Conservation (phyloP, 352 stramenopile genomes). For the Phytophthora vignae region DNA sequence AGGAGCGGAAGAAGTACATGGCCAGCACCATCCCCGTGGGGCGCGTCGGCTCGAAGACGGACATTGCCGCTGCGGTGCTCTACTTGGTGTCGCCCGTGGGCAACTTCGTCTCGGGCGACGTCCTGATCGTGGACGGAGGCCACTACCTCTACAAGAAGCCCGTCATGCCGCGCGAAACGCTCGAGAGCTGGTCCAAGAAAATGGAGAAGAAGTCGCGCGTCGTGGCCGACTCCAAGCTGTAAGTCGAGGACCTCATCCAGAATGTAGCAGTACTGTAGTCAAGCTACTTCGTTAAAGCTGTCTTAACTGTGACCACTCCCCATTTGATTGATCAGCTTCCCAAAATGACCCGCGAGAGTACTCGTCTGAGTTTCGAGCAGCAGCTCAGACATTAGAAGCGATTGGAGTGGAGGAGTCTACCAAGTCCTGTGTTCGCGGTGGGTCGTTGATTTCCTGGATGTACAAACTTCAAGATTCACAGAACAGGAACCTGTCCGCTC, state of each 20-base stretch:
- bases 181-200: slow-evolving; percentile 79
- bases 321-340: background rate
- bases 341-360: background rate
- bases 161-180: slow-evolving; percentile 71
- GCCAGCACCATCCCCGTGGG: slow-evolving; percentile 68
- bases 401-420: background rate
- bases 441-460: background rate
- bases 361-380: background rate
- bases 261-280: background rate
- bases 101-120: slow-evolving; percentile 84
- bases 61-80: slow-evolving; percentile 84
- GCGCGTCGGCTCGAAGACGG: slow-evolving; percentile 80
- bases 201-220: slow-evolving; percentile 78
- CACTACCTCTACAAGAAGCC: slow-evolving; percentile 84
- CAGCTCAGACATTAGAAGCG: background rate
- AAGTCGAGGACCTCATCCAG: slow-evolving; percentile 5
- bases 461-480: background rate
- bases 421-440: background rate
- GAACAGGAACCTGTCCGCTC: background rate
- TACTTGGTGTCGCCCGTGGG: slow-evolving; percentile 86
- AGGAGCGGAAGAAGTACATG: slow-evolving; percentile 59
- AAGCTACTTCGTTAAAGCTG: background rate
- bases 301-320: too few relatives aligned
- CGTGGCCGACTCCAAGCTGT: slow-evolving; percentile 53
- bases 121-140: slow-evolving; percentile 86